Base-by-base conservation (phyloP, 2,329 filamentous ascomycete genomes). In the Cordyceps cicadae region DNA sequence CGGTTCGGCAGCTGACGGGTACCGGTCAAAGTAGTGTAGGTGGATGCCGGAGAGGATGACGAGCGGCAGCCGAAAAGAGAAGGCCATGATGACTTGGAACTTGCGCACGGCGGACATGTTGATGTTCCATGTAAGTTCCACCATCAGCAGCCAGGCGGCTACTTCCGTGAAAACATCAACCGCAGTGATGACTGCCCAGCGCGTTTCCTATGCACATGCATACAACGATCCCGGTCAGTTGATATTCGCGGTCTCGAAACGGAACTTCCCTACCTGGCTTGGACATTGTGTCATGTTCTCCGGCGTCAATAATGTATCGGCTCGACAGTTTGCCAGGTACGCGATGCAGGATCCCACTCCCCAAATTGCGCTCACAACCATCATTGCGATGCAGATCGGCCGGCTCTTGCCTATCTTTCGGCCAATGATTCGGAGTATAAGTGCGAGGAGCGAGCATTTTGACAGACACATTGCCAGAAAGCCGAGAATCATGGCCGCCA, bases 31-130 rank as follows among this genome's bases (percentile, higher is more conserved):
- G 29, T 62, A 63, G 21, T 15, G 19, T 12, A 67, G 45, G 45
- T 63, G 63, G 9, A 65, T 17, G 3, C 32, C 51, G 1, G 66
- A 59, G 14, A 66, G 48, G 26, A 54, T 55, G 26, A 67, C 49
- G 5, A 67, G 61, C 9, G 63, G 62, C n/a, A 66, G 43, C 4
- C 66, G 65, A 37, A 67, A 66, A n/a, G 62, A 55, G 41, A 67
- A 67, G 17, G 62, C 66, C 19, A 64, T 53, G 19, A 63, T 54
- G 24, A 67, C 64, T 45, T 66, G 59, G n/a, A 60, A 52, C 19
- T 67, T 65, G 5, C 65, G 55, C 6, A 43, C n/a, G 1, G 53
- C 15, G 1, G 62, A 60, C 65, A 67, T 67, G 55, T 63, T 63
- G 55, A 67, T 61, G 1, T 57, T 45, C 62, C 60, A 64, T 0